Evolutionary conservation across 306 rosid genomes (phyloP).

Genomic region (Myrica gale): DNA sequence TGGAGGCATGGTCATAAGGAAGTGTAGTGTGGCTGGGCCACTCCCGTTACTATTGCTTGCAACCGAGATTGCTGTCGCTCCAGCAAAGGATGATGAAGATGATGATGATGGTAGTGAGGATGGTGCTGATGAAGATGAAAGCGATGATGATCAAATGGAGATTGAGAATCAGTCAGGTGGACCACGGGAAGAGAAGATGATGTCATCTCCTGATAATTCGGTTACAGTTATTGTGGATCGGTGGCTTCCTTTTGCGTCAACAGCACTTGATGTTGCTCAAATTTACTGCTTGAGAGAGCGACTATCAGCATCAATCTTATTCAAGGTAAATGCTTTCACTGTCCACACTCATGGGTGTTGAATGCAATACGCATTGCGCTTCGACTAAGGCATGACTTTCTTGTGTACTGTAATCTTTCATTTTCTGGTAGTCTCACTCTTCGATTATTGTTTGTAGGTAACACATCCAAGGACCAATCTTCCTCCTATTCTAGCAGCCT

Average conservation of each 20-base stretch:
- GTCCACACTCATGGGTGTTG: background rate
- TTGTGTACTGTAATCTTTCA: too few species aligned
- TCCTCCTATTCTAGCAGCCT: conserved; percentile 62
- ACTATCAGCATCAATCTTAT: conserved; percentile 63
- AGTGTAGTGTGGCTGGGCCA: conserved; percentile 65
- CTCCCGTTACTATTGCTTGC: conserved; percentile 77
- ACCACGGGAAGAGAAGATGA: conserved; percentile 45
- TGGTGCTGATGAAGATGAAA: conserved; percentile 11
- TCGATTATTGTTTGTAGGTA: conserved; percentile 46
- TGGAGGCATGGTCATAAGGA: conserved; percentile 55
- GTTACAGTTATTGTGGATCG: conserved; percentile 75
- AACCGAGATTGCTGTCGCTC: conserved; percentile 84
- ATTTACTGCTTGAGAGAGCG: conserved; percentile 90
- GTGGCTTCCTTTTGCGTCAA: conserved; percentile 65
- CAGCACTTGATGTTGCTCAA: conserved; percentile 93
- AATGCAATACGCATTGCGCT: conserved; percentile 2
- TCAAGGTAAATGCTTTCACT: conserved; percentile 48
- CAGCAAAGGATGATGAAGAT: conserved; percentile 27
- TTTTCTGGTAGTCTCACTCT: conserved; percentile 21
- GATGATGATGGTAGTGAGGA: too few species aligned
- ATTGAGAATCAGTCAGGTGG: conserved; percentile 43
- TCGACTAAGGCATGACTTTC: conserved; percentile 11
- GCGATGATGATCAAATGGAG: conserved; percentile 58
- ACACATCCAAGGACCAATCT: conserved; percentile 53
- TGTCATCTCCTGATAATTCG: conserved; percentile 72